Conservation (phyloP, 257 asterid genomes). For the Mentha longifolia region DNA sequence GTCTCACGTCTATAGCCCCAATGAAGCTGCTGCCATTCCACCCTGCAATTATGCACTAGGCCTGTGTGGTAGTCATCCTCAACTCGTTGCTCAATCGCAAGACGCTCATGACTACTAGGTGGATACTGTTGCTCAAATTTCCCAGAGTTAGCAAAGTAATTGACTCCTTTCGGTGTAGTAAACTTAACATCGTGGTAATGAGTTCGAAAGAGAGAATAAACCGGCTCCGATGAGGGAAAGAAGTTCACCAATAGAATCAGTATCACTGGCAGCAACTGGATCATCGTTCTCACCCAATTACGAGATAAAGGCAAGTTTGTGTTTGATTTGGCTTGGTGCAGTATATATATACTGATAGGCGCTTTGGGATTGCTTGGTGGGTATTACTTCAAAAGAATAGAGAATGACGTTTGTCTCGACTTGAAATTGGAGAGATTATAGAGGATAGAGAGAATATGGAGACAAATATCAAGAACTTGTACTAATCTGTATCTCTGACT, state of each 20-base stretch:
- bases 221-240: constrained; percentile 84
- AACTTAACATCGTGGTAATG: constrained; percentile 55
- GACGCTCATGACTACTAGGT: constrained; percentile 56
- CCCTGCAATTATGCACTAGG: constrained; percentile 74
- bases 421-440: constrained; percentile 12
- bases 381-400: constrained; percentile 90
- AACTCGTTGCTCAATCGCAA: constrained; percentile 61
- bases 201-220: constrained; percentile 62
- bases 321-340: constrained; percentile 47
- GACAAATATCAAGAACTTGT: constrained; percentile 11
- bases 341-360: constrained; percentile 89
- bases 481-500: constrained; percentile 26
- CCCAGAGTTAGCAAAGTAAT: constrained; percentile 67
- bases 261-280: constrained; percentile 79
- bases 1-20: constrained; percentile 86
- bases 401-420: background rate
- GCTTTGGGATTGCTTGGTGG: constrained; percentile 92
- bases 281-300: constrained; percentile 56
- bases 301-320: constrained; percentile 1
- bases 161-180: constrained; percentile 77
- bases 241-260: constrained; percentile 76
- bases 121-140: constrained; percentile 84
- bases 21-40: constrained; percentile 72
- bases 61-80: constrained; percentile 68
- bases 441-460: constrained; percentile 8